A percentile compares a stretch with the other conserved stretches of the same genome.
These are phyloP conservation scores for Wallacemonas sp. DNA, from an alignment of 208 protist species.

Conservation along the genomic window DNA sequence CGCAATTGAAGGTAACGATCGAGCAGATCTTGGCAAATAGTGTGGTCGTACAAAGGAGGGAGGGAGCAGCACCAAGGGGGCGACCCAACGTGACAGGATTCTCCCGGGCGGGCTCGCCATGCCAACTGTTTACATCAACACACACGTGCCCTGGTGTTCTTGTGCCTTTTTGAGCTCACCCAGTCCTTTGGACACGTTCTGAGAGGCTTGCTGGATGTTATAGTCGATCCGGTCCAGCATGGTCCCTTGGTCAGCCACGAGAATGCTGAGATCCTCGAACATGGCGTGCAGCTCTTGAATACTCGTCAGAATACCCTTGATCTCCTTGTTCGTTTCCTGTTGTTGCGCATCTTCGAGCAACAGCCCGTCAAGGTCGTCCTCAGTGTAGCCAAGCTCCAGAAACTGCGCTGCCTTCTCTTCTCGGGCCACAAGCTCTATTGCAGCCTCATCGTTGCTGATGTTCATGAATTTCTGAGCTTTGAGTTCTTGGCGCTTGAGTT, in stretches of 20 bases:
- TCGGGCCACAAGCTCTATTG: slow-evolving; percentile 50
- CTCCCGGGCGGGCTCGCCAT: no score
- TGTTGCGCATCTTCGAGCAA: slow-evolving; percentile 63
- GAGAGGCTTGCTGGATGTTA: slow-evolving; percentile 74
- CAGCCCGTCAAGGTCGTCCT: slow-evolving; percentile 75
- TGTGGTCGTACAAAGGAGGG: no score
- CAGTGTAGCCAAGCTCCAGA: slow-evolving; percentile 77
- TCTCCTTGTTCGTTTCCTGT: slow-evolving; percentile 62
- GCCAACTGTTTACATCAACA: slow-evolving; percentile 58
- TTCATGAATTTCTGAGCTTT: slow-evolving; percentile 59
- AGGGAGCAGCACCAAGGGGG: neutral
- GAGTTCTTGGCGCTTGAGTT: slow-evolving; percentile 46
- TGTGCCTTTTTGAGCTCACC: slow-evolving; percentile 81
- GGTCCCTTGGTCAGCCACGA: slow-evolving; percentile 88
- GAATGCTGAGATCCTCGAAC: slow-evolving; percentile 74
- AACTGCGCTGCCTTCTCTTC: slow-evolving; percentile 68
- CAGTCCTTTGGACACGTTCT: slow-evolving; percentile 53
- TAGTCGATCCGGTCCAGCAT: slow-evolving; percentile 93
- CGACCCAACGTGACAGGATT: slow-evolving; percentile 4
- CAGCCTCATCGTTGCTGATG: slow-evolving; percentile 47
- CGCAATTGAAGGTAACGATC: no score
- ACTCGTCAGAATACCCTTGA: slow-evolving; percentile 75
- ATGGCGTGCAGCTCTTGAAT: slow-evolving; percentile 87
- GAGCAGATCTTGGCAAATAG: no score
- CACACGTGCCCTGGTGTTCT: slow-evolving; percentile 62